Base-by-base conservation (phyloP, 768 basidiomycete genomes). In the Termitomyces sp. region DNA sequence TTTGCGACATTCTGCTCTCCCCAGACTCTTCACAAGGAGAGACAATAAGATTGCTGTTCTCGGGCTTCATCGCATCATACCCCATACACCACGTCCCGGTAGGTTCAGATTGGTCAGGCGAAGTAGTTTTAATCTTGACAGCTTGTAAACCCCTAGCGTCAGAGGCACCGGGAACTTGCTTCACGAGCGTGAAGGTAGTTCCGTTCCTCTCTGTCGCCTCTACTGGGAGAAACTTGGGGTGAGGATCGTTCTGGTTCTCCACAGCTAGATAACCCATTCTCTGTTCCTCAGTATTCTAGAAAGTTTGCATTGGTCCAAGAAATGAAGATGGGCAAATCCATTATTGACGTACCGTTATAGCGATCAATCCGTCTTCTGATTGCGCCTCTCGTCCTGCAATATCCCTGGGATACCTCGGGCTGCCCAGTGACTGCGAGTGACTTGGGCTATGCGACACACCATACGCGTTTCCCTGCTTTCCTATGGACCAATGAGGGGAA, bases 141-240 rank as follows among this genome's bases (percentile, higher is more conserved):
- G 62, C 63, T 58, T 65, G 64, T 26, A 64, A 59, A 12, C 46
- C n/a, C 16, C 55, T 56, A 24, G 55, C 18, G 16, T 60, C 59
- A 28, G 26, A 9, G 16, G 24, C 24, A 5, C 39, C n/a, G 7
- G 12, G n/a, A 9, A 8, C 18, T 20, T 31, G 18, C 9, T 13
- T 3, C 31, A 34, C 20, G 22, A 34, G 49, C 15, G 7, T 4
- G 33, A 50, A 34, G 13, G 1, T 22, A 3, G 81, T 83, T 48
- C 69, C 65, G 52, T 79, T 77, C 45, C 69, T 72, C 54, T 77
- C 71, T 4, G 82, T 82, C 5, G 82, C 83, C 63, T 78, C 78
- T 52, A 85, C 65, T 42, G 73, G 66, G 62, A 77, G 77, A 16
- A 66, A 64, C 8, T 39, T 28, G 2, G 44, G 36, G 20, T 34